Base-by-base conservation (phyloP, 208 protist genomes). In the Leishmania guyanensis region DNA sequence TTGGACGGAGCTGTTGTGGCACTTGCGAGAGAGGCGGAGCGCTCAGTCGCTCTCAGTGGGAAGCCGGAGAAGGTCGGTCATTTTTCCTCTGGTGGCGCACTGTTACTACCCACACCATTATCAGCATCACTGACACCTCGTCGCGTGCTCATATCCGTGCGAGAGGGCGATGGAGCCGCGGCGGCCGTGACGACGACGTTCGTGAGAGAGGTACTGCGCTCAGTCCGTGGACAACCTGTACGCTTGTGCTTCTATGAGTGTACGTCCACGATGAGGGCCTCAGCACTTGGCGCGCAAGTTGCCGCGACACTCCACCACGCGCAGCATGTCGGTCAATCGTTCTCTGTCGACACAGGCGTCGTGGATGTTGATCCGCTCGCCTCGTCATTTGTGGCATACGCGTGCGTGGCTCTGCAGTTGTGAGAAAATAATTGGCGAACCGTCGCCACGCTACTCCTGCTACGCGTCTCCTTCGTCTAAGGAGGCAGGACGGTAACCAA, bases 291-390 rank as follows among this genome's bases (percentile, higher is more conserved):
- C 53, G 72, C 58, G 39, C 73, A 54, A 14, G 51, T 77, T 4
- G 70, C 72, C 5, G n/a, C 62, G 9, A 56, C 65, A 36, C 29
- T 79, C 4, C 64, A 75, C 20, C 66, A 50, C 36, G 77, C 43
- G 20, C 46, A 77, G 16, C 20, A 39, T 17, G 6, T 20, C 20
- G 53, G 65, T 33, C 66, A 29, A 8, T 43, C 5, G 16, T 29
- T 69, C 10, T 62, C 58, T 60, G 75, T 95, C 8, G 75, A 89
- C 9, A 64, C 86, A 14, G 92, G 93, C 22, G 74, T 94, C 50
- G 79, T 95, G 43, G 91, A 97, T 75, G 84, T 94, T 22, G 93
- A 97, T 75, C 88, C 91, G 9, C 86, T 93, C 50, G 80, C 90
- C 12, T 86, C 92, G 5, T 86, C 89, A 0, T 82, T 82, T 65